Evolutionary conservation across 495 filamentous ascomycete species (phyloP), one percentile per base, ranked within the genome.

Genomic region (Lasiosphaeria ovina): DNA sequence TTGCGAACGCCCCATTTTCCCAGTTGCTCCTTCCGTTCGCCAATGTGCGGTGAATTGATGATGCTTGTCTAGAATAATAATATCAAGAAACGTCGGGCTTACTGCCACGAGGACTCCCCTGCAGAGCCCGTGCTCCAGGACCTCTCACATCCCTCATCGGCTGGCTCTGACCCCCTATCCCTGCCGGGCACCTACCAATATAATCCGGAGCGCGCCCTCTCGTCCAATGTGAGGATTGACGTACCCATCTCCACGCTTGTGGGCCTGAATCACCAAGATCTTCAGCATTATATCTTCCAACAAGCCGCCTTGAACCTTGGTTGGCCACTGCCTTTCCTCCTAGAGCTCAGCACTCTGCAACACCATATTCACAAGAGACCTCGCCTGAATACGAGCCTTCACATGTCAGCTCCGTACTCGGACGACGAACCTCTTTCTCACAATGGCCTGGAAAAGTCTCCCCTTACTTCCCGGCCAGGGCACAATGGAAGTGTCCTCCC

Each of bases 71-170:
- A 81, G 77, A 79, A 77, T 70, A 70, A 65, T 69, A 77, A 74
- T 74, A 68, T 76, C 67, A 79, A 73, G 69, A 79, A 76, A 61
- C 76, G 78, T 59, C 76, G 76, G 72, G 73, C 73, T 62, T 75
- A 76, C 65, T 70, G 67, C 70, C 68, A 71, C 54, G 74, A 73
- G 66, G 75, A 73, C 59, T 50, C 70, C 66, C 69, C 72, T 68
- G 65, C 65, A 60, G 74, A 73, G 69, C 62, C 69, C 59, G 69
- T 69, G 62, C 69, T 71, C 69, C 71, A 72, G 68, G 69, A 69
- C 70, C 55, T 67, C 45, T 62, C 69, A 16, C 70, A 67, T 57
- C 64, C 71, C 65, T 62, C 69, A 51, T 53, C 66, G 48, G 60
- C 67, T 61, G 44, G 65, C 60, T 66, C 65, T 64, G 70, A 67